These are phyloP conservation scores for Amylostereum chailletii DNA, from an alignment of 1,284 basidiomycete genomes.

Conservation along the genomic window DNA sequence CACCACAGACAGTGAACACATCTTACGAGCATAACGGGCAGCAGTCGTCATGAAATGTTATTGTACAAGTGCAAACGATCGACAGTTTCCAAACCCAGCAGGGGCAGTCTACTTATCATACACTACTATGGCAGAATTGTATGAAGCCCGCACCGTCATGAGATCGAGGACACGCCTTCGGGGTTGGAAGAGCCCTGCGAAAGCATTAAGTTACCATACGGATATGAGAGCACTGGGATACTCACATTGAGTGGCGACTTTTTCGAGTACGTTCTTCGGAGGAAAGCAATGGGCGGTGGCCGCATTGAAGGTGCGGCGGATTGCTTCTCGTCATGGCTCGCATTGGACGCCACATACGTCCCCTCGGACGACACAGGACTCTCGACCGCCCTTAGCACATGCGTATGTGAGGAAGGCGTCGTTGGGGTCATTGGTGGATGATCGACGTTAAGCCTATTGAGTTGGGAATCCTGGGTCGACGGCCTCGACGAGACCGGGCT, in stretches of 20 bases:
- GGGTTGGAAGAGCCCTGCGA: no score
- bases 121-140: no score
- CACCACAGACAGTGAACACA: conserved; percentile 40
- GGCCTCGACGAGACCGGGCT: conserved; percentile 16
- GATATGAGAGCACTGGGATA: background rate
- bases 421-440: background rate
- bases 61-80: no score
- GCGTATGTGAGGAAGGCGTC: background rate
- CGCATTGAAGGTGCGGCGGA: background rate
- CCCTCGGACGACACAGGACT: background rate
- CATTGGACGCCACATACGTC: background rate
- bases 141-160: no score
- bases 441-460: background rate
- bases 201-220: no score
- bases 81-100: no score
- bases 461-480: conserved; percentile 9
- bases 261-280: background rate
- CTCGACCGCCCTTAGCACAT: background rate
- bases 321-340: background rate
- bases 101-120: no score
- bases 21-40: conserved; percentile 18
- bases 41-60: no score
- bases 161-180: no score
- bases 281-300: background rate
- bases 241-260: background rate